Conservation (phyloP, 257 asterid genomes). For the Solanum bulbocastanum region DNA sequence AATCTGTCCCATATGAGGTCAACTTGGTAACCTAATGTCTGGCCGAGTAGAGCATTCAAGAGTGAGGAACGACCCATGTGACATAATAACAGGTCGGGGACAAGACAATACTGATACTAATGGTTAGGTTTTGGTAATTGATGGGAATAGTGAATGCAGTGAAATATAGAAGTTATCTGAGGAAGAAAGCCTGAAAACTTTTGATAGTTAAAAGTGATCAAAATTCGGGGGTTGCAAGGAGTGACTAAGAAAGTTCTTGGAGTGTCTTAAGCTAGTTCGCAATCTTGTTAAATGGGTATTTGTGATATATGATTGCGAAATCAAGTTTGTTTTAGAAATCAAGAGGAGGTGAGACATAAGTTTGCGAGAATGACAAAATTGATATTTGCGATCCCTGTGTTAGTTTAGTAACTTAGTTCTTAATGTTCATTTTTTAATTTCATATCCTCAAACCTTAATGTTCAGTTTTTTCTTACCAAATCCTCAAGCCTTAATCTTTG, state of each 20-base stretch:
- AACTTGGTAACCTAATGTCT: not conserved
- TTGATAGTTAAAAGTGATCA: not conserved
- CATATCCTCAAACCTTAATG: not conserved
- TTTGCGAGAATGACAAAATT: not conserved
- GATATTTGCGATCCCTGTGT: not conserved
- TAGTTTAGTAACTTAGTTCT: not conserved
- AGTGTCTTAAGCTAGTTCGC: not conserved
- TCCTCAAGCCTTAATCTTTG: not conserved
- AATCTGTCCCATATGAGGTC: not conserved
- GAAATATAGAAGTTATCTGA: not conserved
- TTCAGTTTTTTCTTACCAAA: not conserved
- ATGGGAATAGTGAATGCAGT: not conserved
- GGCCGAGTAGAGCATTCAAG: not conserved
- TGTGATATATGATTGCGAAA: not conserved
- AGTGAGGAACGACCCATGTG: not conserved
- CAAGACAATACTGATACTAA: not conserved
- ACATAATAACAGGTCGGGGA: not conserved
- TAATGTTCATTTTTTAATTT: not conserved
- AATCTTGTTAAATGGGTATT: not conserved
- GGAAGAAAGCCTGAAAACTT: not conserved
- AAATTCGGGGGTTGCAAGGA: not conserved
- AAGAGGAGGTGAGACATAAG: not conserved
- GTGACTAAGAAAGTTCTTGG: not conserved
- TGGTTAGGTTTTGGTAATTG: not conserved
- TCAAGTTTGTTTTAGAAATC: not conserved